phyloP scores from a whole-genome alignment of 2,329 filamentous ascomycete genomes.

The Botrytis hyacinthi region DNA sequence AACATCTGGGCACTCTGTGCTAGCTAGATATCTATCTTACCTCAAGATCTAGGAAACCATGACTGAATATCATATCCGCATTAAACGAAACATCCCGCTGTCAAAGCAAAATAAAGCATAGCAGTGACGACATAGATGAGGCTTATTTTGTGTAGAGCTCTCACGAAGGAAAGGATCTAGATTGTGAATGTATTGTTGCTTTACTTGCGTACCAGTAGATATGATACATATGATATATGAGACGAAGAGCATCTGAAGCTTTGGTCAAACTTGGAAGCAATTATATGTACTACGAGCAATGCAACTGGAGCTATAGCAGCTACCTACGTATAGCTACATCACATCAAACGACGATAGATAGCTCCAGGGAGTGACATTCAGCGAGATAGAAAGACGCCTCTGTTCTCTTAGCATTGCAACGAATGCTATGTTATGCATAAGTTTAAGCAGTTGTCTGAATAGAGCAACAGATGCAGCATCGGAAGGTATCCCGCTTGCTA shows the following conservation, averaged over 20 bases:
- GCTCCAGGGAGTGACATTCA: not conserved
- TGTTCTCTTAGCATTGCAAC: not conserved
- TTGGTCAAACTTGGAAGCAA: not conserved
- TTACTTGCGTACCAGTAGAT: not conserved
- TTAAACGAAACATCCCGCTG: slow-evolving; percentile 1
- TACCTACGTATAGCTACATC: too few relatives aligned
- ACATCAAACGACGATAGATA: too few relatives aligned
- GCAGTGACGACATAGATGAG: not conserved
- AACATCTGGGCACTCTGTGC: not conserved
- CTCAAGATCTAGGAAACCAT: not conserved
- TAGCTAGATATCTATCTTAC: not conserved
- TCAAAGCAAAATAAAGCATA: not conserved
- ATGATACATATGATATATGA: too few relatives aligned
- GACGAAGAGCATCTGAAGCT: not conserved
- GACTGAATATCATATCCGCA: not conserved
- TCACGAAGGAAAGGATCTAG: not conserved
- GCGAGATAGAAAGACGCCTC: not conserved
- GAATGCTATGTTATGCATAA: slow-evolving; percentile 5
- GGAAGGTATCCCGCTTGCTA: not conserved
- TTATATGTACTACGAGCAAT: not conserved
- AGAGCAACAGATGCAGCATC: not conserved
- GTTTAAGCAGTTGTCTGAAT: not conserved
- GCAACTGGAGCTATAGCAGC: not conserved
- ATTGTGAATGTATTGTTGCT: not conserved
- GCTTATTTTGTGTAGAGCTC: not conserved